Base-by-base conservation (phyloP, 129 eudicot genomes). In the Ambrosia artemisiifolia region DNA sequence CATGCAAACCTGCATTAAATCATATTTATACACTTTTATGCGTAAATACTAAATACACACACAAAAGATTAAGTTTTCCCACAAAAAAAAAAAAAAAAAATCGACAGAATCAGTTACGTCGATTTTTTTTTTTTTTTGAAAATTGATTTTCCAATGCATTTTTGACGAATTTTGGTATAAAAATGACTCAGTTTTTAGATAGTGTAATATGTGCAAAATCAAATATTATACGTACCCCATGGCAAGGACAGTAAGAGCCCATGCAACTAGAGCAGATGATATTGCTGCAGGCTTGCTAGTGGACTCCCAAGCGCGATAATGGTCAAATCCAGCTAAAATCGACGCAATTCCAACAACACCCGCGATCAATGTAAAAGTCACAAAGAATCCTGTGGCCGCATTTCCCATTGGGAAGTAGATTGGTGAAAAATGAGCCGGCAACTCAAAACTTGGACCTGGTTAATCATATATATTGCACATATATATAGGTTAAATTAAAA, bases 351-450 rank as follows among this genome's bases (percentile, higher is more conserved):
- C 97, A 65, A 82, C 93, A 17, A 94, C 97, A 13, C 96, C 99
- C 7, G 97, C 96, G 1, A 94, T 75, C 79, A 94, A 55, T 19
- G 99, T 60, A 48, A 87, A 88, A 6, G 82, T 71, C 47, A 90
- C 97, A 28, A 94, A 90, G 82, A 90, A 94, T 57, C 97, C 99
- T 3, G 99, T 94, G 47, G 97, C 93, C 5, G 96, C 97, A 69
- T 94, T 94, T 49, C 99, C 99, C 96, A 94, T 94, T 0, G 99
- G 99, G 76, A 94, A 94, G 69, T 82, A 81, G 66, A 94, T 88
- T 2, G 99, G 99, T 2, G 99, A 94, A 77, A 94, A 94, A 76
- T 88, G 99, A 62, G 97, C 96, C 0, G 97, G 99, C 18, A 94
- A 82, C 63, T 86, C 55, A n/a, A 80, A 73, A 18, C 78, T 93